Evolutionary conservation across 2,329 filamentous ascomycete species (phyloP), one percentile per base, ranked within the genome.

Genomic region (Pseudocercospora vitis): DNA sequence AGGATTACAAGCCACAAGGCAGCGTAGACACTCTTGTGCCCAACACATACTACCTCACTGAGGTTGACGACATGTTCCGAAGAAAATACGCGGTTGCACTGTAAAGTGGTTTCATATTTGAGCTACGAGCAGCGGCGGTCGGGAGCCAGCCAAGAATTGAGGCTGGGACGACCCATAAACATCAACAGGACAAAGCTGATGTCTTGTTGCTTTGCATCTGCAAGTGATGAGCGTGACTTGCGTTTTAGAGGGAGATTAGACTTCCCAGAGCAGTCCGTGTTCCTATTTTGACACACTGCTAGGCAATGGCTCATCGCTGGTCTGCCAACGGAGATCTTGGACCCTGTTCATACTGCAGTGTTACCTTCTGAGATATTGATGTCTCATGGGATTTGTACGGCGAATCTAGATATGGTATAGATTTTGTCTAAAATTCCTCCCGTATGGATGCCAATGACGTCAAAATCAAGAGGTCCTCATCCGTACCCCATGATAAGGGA

Each of bases 11-110:
- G 53, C 77, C 77, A 21, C 61, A 65, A 48, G 77, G 76, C 56
- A 71, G 65, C 57, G 61, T 68, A 29, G 76, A 78, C 28, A 71
- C 68, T 48, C 68, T 79, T 33, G 66, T 74, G 56, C 71, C 75
- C 3, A 76, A 75, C 48, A 78, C 76, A 6, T 79, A 79, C 69
- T 79, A 79, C 67, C 74, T 79, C 51, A 76, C 74, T 50, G 66
- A 71, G 53, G 70, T 79, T 45, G 76, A 79, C 62, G 70, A 74
- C 64, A 76, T 78, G 76, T 79, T 78, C 74, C 70, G 75, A 59
- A 70, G 77, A 63, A 70, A 64, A 23, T 79, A 79, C 63, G 74
- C 71, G 63, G 68, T 79, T 63, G 78, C 78, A 73, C 68, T 74
- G 63, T 78, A 75, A 63, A 57, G 42, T 19, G 9, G 26, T 45